Evolutionary conservation across 2,329 filamentous ascomycete genomes (phyloP).

Genomic region (Coniochaeta ligniaria): DNA sequence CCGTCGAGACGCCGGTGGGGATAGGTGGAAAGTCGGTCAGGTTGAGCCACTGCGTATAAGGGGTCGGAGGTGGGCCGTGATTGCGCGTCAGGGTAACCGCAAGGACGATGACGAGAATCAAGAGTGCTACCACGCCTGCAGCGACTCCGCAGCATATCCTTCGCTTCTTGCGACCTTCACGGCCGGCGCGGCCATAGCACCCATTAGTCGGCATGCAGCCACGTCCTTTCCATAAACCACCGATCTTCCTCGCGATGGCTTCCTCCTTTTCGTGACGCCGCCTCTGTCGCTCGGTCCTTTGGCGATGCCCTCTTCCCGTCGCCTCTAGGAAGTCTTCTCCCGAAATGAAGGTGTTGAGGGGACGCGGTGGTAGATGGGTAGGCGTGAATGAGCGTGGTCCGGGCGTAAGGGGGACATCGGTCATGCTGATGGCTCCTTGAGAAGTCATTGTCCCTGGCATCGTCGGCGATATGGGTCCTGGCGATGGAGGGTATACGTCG

Average conservation of each 20-base stretch:
- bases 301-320: constrained; percentile 26
- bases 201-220: constrained; percentile 56
- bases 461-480: constrained; percentile 55
- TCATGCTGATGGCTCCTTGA: constrained; percentile 52
- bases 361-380: constrained; percentile 31
- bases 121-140: constrained; percentile 41
- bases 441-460: constrained; percentile 56
- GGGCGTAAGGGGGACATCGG: constrained; percentile 46
- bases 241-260: constrained; percentile 44
- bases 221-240: constrained; percentile 59
- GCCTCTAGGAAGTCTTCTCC: constrained; percentile 34
- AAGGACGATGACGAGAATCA: constrained; percentile 51
- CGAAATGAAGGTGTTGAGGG: constrained; percentile 36
- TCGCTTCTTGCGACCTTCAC: constrained; percentile 56
- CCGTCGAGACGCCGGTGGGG: constrained; percentile 73
- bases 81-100: constrained; percentile 45
- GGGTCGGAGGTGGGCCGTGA: constrained; percentile 19
- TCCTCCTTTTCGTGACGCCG: constrained; percentile 61
- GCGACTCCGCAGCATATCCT: constrained; percentile 51
- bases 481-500: constrained; percentile 46
- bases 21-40: constrained; percentile 81
- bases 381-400: constrained; percentile 20
- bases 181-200: constrained; percentile 56
- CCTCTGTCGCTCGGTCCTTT: constrained; percentile 42
- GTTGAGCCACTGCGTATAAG: constrained; percentile 65